Conservation (phyloP, 106 monocot genomes). For the Chionographis japonica region DNA sequence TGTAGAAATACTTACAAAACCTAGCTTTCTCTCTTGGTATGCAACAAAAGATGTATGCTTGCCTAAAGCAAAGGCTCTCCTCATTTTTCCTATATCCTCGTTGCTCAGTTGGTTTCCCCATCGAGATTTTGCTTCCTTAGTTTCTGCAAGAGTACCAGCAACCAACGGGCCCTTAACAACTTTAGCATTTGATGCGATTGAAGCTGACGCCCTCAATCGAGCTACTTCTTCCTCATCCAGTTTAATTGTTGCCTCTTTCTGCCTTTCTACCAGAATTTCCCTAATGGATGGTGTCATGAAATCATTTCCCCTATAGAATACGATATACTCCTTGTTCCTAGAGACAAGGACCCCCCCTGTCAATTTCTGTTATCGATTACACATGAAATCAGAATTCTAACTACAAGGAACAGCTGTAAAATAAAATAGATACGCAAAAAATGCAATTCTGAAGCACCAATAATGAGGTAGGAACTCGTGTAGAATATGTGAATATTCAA, state of each 20-base stretch:
- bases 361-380: conserved; percentile 55
- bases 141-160: conserved; percentile 92
- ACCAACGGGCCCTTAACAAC: conserved; percentile 33
- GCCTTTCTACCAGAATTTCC: conserved; percentile 49
- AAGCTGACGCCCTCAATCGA: conserved; percentile 53
- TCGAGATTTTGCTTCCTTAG: conserved; percentile 54
- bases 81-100: conserved; percentile 59
- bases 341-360: conserved; percentile 85
- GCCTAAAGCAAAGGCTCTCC: conserved; percentile 39
- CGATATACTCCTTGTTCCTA: conserved; percentile 92
- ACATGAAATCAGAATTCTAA: conserved; percentile 5
- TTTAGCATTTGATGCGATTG: conserved; percentile 23
- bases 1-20: conserved; percentile 39
- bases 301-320: conserved; percentile 55
- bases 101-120: conserved; percentile 54
- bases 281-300: conserved; percentile 13
- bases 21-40: conserved; percentile 58
- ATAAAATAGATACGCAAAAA: background rate
- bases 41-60: conserved; percentile 74
- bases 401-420: background rate
- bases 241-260: conserved; percentile 38
- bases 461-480: background rate
- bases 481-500: too few relatives aligned
- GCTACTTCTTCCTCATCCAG: conserved; percentile 84
- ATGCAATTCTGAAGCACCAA: background rate